Percentiles rank a stretch among this genome's conserved stretches.
These are phyloP conservation scores for Agroathelia rolfsii DNA, from an alignment of 1,284 basidiomycete genomes.

Conservation along the genomic window DNA sequence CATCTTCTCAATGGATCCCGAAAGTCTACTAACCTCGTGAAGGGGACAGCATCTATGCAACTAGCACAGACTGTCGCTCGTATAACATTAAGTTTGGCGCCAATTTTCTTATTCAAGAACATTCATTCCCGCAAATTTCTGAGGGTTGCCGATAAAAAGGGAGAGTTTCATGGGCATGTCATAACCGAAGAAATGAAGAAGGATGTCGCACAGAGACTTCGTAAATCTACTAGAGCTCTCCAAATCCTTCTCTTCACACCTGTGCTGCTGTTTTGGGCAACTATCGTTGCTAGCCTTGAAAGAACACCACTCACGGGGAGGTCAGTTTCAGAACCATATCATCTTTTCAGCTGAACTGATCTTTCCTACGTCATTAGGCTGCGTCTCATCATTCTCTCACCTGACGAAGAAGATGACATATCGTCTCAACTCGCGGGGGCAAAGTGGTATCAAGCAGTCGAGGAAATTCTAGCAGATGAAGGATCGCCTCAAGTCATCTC, in stretches of 20 bases:
- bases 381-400: slow-evolving; percentile 80
- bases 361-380: slow-evolving; percentile 36
- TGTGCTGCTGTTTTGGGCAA: slow-evolving; percentile 58
- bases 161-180: slow-evolving; percentile 38
- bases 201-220: slow-evolving; percentile 34
- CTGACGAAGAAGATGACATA: slow-evolving; percentile 84
- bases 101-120: slow-evolving; percentile 51
- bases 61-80: slow-evolving; percentile 54
- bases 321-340: slow-evolving; percentile 28
- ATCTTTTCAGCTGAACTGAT: slow-evolving; percentile 4
- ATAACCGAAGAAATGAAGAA: slow-evolving; percentile 42
- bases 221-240: slow-evolving; percentile 38
- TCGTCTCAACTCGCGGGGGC: slow-evolving; percentile 65
- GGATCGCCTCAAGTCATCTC: slow-evolving; percentile 56
- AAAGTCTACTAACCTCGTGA: no score
- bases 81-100: slow-evolving; percentile 63
- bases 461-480: slow-evolving; percentile 64
- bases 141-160: slow-evolving; percentile 35
- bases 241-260: slow-evolving; percentile 61
- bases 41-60: slow-evolving; percentile 50
- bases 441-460: slow-evolving; percentile 79
- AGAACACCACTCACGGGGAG: slow-evolving; percentile 78
- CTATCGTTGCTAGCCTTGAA: slow-evolving; percentile 71
- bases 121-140: slow-evolving; percentile 40
- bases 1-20: no score